These are phyloP conservation scores for Annona squamosa DNA, from an alignment of 164 flowering plant genomes.

Conservation along the genomic window DNA sequence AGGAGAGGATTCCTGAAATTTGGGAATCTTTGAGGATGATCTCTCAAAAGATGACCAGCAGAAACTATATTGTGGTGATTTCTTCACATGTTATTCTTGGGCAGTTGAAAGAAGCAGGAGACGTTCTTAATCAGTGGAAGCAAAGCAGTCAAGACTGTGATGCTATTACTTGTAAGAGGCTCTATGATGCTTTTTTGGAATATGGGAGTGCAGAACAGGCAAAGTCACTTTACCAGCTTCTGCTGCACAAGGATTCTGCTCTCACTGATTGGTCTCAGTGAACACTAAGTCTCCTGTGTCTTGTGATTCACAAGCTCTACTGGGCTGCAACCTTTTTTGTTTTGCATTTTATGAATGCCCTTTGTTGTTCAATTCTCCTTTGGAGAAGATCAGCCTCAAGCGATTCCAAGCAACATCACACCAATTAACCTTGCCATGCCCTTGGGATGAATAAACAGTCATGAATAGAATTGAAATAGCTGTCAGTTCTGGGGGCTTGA, in stretches of 20 bases:
- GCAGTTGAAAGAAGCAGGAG: conserved; percentile 54
- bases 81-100: conserved; percentile 77
- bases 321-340: not conserved
- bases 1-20: conserved; percentile 59
- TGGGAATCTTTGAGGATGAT: conserved; percentile 79
- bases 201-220: conserved; percentile 45
- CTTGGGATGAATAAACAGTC: not conserved
- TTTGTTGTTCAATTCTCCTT: too few relatives aligned
- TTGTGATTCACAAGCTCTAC: not conserved
- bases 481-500: not conserved
- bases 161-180: conserved; percentile 33
- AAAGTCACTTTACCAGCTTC: conserved; percentile 19
- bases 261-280: conserved; percentile 19
- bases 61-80: conserved; percentile 57
- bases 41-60: conserved; percentile 60
- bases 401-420: not conserved
- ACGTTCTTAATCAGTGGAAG: conserved; percentile 71
- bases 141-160: conserved; percentile 52
- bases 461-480: not conserved
- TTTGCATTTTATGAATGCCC: too few relatives aligned
- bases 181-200: conserved; percentile 43
- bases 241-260: conserved; percentile 24
- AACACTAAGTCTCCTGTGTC: not conserved
- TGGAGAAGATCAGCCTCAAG: not conserved
- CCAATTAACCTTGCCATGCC: not conserved